These are phyloP conservation scores for Starmerella etchellsii DNA, from an alignment of 805 yeast species.

Conservation along the genomic window DNA sequence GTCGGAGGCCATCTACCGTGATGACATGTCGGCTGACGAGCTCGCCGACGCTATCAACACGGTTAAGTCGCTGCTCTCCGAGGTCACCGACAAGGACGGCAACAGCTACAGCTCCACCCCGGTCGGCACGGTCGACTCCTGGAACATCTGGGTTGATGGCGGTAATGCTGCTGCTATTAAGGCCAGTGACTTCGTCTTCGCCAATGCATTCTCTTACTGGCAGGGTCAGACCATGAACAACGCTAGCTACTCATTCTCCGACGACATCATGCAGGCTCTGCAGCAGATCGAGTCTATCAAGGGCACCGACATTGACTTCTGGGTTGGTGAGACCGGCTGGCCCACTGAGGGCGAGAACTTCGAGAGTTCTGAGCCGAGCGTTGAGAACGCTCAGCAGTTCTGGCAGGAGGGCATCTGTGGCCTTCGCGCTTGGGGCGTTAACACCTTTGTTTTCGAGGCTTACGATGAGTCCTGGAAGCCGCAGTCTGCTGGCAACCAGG, in stretches of 20 bases:
- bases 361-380: conserved; percentile 54
- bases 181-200: conserved; percentile 75
- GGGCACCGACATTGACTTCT: conserved; percentile 80
- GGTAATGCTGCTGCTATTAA: conserved; percentile 54
- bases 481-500: conserved; percentile 53
- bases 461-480: conserved; percentile 97
- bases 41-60: conserved; percentile 57
- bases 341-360: conserved; percentile 73
- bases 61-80: conserved; percentile 46
- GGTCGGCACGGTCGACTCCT: conserved; percentile 92
- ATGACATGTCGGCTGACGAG: conserved; percentile 60
- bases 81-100: conserved; percentile 68
- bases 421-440: conserved; percentile 90
- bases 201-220: conserved; percentile 98
- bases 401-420: conserved; percentile 89
- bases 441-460: conserved; percentile 87
- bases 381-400: conserved; percentile 60
- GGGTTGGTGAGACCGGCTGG: conserved; percentile 99
- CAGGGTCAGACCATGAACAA: conserved; percentile 83
- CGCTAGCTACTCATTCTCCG: conserved; percentile 83
- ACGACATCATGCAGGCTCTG: conserved; percentile 95
- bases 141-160: conserved; percentile 84
- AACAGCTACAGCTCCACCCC: conserved; percentile 54
- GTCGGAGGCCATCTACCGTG: conserved; percentile 90
- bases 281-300: conserved; percentile 75